Percentiles rank a stretch among this genome's conserved stretches.
Evolutionary conservation across 202 grass and related monocot genomes (phyloP).

Genomic region (Zoysia matrella): DNA sequence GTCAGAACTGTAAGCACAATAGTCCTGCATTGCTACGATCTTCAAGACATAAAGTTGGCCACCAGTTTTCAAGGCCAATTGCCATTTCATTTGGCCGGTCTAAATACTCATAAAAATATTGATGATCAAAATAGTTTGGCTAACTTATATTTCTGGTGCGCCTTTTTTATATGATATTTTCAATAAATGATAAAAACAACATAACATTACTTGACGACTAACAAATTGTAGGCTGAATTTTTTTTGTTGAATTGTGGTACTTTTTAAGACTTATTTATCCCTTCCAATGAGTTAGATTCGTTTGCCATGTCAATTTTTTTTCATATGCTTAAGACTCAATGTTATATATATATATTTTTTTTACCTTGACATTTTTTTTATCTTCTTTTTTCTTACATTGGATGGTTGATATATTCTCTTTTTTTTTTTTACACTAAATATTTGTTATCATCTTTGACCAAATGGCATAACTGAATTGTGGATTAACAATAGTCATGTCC

Average conservation of each 20-base stretch:
- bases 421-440: neutral
- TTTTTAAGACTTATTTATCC: constrained; percentile 23
- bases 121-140: neutral
- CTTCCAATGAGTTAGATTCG: constrained; percentile 1
- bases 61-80: neutral
- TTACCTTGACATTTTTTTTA: neutral
- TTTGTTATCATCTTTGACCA: too few relatives aligned
- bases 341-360: neutral
- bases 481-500: neutral
- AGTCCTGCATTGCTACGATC: neutral
- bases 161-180: constrained; percentile 32
- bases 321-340: neutral
- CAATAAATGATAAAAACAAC: constrained; percentile 8
- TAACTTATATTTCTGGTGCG: constrained; percentile 18
- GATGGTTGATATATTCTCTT: neutral
- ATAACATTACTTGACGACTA: constrained; percentile 7
- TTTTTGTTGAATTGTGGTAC: constrained; percentile 1
- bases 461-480: neutral
- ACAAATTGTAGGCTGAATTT: neutral
- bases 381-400: neutral
- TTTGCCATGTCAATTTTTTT: neutral
- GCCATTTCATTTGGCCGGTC: neutral
- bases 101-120: constrained; percentile 9
- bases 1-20: neutral
- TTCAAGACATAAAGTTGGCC: neutral